Evolutionary conservation across 208 protist genomes (phyloP), one percentile per base, ranked within the genome.

Genomic region (Acanthamoeba sp.): DNA sequence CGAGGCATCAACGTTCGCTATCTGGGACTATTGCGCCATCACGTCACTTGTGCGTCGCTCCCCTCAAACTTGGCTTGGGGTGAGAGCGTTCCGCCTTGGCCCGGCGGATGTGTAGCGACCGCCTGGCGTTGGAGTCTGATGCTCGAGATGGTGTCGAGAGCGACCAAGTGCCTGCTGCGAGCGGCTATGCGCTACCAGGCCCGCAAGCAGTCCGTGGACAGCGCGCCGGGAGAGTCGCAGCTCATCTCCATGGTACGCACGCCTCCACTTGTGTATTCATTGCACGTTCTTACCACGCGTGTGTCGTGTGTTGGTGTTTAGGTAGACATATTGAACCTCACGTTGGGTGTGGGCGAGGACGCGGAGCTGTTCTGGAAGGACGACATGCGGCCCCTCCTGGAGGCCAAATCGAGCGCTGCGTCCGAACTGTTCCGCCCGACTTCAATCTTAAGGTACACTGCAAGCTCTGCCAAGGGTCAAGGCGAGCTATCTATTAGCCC

Each of bases 1-100:
- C 55, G 84, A 7, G 84, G 84, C 45, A 90, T 90, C 84, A 90
- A 90, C 84, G 29, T 90, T 5, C 84, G 84, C 16, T 66, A 66
- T 36, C 55, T 90, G 55, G 84, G 84, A 3, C 84, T 36, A n/a
- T 7, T 90, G 14, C 84, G 84, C 34, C 42, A 66, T 0, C 55
- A 71, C n/a, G 0, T 29, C n/a, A 84, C 73, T 14, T 84, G 73
- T 84, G 55, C 73, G 34, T 27, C 38, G 6, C 69, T 3, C 57
- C 57, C 57, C 29, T n/a, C n/a, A n/a, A n/a, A n/a, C n/a, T n/a
- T n/a, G n/a, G n/a, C n/a, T n/a, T n/a, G n/a, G n/a, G n/a, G n/a
- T n/a, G n/a, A n/a, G n/a, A n/a, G n/a, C n/a, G n/a, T n/a, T n/a
- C n/a, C n/a, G n/a, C n/a, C n/a, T n/a, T n/a, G n/a, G n/a, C n/a